Base-by-base conservation (phyloP, 352 stramenopile genomes). In the Plasmopara halstedii region DNA sequence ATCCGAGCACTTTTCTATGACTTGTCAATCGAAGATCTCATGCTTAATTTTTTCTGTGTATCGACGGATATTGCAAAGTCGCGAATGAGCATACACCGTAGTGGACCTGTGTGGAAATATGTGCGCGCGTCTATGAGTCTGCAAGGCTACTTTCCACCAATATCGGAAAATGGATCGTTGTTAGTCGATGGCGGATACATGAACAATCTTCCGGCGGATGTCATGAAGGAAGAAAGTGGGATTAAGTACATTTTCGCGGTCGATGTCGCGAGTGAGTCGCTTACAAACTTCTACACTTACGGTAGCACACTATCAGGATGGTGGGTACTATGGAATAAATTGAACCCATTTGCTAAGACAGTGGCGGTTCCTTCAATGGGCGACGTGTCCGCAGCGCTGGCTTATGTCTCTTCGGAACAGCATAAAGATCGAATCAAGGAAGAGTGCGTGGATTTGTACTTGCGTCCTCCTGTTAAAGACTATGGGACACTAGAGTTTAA, bases 31-130 rank as follows among this genome's bases (percentile, higher is more conserved):
- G 80, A 94, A 58, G 89, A 97, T 54, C 58, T 95, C 35, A 87
- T 95, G 77, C 65, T 97, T 3, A 93, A 92, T 27, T 97, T 92
- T 61, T 96, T 96, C 40, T 96, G 87, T 53, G 78, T 97, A 20
- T 85, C 83, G 6, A 97, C 88, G 6, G 88, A 97, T 53, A 90
- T 97, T 42, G 87, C 85, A 17, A 90, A 92, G 55, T 88, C 74
- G 8, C 65, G 74, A 23, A 89, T 91, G 74, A 87, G 75, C 33
- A 74, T 96, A 6, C 86, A 96, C 36, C 74, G 77, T 6, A 91
- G 82, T 27, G 90, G 90, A 9, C 66, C 58, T 0, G 70, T 89
- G 0, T 97, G 87, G 87, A 90, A 93, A 40, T 96, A 92, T 42
- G 79, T 96, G 2, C 83, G 88, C 21, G 90, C 87, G 0, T 95